Evolutionary conservation across 2,329 filamentous ascomycete genomes (phyloP).

Genomic region (Trichoderma polysporum): DNA sequence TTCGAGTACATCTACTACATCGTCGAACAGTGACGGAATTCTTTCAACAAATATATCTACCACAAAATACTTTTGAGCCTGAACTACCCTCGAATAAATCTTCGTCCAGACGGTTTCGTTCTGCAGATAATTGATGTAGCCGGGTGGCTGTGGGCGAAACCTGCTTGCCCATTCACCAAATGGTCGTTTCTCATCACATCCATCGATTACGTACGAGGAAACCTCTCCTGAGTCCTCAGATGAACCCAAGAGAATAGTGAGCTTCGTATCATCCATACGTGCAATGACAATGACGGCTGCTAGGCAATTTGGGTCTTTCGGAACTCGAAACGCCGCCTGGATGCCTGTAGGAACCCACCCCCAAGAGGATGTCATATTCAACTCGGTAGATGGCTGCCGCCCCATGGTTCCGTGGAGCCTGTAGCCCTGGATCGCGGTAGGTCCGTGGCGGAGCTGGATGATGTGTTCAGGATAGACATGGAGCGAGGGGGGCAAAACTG

Average conservation of each 20-base stretch:
- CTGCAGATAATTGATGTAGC: neutral
- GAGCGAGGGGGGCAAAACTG: neutral
- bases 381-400: neutral
- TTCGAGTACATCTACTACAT: neutral
- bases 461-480: neutral
- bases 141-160: neutral
- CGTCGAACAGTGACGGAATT: neutral
- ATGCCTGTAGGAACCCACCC: neutral
- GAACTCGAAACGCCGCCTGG: neutral
- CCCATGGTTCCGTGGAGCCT: neutral
- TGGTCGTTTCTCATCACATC: neutral
- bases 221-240: neutral
- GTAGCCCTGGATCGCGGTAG: neutral
- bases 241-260: neutral
- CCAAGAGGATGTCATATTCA: neutral
- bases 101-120: neutral
- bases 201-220: neutral
- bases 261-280: neutral
- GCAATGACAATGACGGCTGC: neutral
- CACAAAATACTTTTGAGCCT: neutral
- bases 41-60: neutral
- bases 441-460: neutral
- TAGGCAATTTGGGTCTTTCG: neutral
- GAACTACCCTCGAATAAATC: neutral
- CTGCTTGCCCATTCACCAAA: neutral